Evolutionary conservation across 495 filamentous ascomycete species (phyloP).

Genomic region (Hyaloscypha hepaticicola): DNA sequence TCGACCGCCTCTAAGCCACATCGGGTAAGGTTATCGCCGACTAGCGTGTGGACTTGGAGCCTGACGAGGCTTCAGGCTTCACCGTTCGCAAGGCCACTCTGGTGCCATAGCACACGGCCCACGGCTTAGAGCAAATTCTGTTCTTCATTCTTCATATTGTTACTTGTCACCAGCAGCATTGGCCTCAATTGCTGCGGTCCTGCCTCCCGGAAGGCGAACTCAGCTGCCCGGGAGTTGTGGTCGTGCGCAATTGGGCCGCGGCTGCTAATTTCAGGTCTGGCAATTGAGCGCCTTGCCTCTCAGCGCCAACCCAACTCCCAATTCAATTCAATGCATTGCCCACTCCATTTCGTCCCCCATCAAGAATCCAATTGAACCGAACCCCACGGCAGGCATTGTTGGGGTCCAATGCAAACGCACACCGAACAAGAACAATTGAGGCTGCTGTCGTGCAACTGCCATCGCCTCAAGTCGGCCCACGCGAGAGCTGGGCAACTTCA

Average conservation of each 20-base stretch:
- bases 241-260: background rate
- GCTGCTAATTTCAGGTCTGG: too few relatives aligned
- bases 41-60: too few relatives aligned
- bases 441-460: background rate
- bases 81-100: background rate
- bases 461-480: background rate
- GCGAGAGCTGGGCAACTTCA: slow-evolving; percentile 5
- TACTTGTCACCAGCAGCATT: too few relatives aligned
- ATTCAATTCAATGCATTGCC: slow-evolving; percentile 2
- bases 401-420: slow-evolving; percentile 4
- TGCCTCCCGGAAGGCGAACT: background rate
- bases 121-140: background rate
- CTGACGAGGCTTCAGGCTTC: background rate
- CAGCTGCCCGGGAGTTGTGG: background rate
- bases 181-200: background rate
- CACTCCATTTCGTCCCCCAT: background rate
- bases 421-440: slow-evolving; percentile 1
- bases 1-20: background rate
- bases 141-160: too few relatives aligned
- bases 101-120: background rate
- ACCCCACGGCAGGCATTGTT: slow-evolving; percentile 1
- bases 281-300: background rate
- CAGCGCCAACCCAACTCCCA: slow-evolving; percentile 2
- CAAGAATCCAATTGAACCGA: slow-evolving; percentile 1
- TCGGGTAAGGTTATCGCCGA: too few relatives aligned